Evolutionary conservation across 192 early-diverging fungal species (phyloP).

Genomic region (Linnemannia exigua): DNA sequence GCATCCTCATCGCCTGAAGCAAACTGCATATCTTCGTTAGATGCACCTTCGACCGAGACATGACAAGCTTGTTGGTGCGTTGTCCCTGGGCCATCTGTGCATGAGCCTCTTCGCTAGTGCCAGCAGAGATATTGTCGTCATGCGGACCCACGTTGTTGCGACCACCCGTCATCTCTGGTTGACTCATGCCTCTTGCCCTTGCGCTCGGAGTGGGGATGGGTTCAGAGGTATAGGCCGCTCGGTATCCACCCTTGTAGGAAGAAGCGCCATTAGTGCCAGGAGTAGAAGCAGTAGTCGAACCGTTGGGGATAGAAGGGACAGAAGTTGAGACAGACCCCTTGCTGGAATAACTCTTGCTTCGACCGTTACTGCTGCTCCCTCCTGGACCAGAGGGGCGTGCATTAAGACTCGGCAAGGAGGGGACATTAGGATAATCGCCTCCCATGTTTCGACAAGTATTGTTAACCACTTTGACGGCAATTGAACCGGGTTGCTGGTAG

Average conservation of each 20-base stretch:
- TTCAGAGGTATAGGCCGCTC: constrained; percentile 18
- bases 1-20: neutral
- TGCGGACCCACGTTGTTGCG: neutral
- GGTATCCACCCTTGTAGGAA: neutral
- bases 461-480: constrained; percentile 42
- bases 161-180: constrained; percentile 12
- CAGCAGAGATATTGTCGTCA: neutral
- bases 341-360: constrained; percentile 7
- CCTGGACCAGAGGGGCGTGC: constrained; percentile 15
- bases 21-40: neutral
- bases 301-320: constrained; percentile 5
- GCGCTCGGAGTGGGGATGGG: constrained; percentile 45
- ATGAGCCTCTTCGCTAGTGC: neutral
- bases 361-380: neutral
- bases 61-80: constrained; percentile 23
- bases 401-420: constrained; percentile 11
- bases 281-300: neutral
- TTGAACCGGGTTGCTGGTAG: constrained; percentile 43
- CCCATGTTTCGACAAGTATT: constrained; percentile 53
- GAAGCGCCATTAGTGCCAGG: neutral
- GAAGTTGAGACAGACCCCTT: neutral
- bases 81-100: constrained; percentile 9
- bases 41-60: constrained; percentile 23
- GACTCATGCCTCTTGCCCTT: constrained; percentile 25
- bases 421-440: constrained; percentile 38